phyloP scores from a whole-genome alignment of 225 moss, liverwort and hornwort genomes.

The Physcomitrium patens region DNA sequence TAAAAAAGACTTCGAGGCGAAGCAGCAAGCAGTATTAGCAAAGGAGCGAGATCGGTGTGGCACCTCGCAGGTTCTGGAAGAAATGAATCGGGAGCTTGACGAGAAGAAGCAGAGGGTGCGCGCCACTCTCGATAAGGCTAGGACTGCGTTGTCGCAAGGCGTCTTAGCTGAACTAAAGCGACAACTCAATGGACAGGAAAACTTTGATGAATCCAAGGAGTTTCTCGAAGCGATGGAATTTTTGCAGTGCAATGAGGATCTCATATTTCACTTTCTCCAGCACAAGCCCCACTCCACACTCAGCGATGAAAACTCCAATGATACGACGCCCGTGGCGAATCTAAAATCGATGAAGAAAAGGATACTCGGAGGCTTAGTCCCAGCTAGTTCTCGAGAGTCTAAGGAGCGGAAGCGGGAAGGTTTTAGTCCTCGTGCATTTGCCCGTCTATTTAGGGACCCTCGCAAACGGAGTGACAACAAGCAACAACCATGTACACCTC shows the following conservation, averaged over 20 bases:
- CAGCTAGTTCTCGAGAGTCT: conserved; percentile 38
- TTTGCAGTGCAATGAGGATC: conserved; percentile 74
- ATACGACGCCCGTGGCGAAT: conserved; percentile 16
- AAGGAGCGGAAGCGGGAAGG: conserved; percentile 44
- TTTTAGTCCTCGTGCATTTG: conserved; percentile 43
- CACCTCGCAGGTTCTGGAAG: conserved; percentile 36
- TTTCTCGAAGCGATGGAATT: conserved; percentile 81
- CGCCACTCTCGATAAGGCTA: conserved; percentile 73
- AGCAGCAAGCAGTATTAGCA: conserved; percentile 38
- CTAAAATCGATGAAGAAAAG: conserved; percentile 29
- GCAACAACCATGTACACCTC: conserved; percentile 24
- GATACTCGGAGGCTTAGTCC: conserved; percentile 32
- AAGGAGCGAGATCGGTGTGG: not conserved
- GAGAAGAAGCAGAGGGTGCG: conserved; percentile 66
- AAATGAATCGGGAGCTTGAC: conserved; percentile 57
- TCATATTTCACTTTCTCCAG: conserved; percentile 76
- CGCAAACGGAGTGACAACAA: conserved; percentile 46
- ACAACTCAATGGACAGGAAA: conserved; percentile 32
- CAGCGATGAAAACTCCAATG: conserved; percentile 31
- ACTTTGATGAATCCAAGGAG: conserved; percentile 78
- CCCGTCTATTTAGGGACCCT: conserved; percentile 40
- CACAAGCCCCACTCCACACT: conserved; percentile 36
- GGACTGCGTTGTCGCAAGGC: conserved; percentile 48
- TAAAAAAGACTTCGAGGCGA: conserved; percentile 76
- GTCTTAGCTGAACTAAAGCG: conserved; percentile 45